Percentiles rank a stretch among this genome's conserved stretches.
Conservation (phyloP, 2,329 filamentous ascomycete species). For the Aureobasidium sp. region DNA sequence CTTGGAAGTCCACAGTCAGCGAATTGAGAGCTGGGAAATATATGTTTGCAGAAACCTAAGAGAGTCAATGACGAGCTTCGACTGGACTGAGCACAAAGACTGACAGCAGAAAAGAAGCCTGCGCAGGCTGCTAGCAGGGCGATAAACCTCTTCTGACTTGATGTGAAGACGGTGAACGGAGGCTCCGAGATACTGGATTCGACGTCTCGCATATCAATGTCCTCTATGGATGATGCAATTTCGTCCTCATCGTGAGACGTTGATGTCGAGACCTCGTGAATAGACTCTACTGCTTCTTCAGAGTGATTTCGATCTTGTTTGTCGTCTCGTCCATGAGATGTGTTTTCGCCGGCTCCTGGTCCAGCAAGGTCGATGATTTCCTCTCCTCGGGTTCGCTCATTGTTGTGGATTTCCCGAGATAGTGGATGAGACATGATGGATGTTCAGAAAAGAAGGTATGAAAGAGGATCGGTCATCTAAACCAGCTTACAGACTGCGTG, state of each 20-base stretch:
- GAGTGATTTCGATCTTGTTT: not conserved
- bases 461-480: not conserved
- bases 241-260: not conserved
- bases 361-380: not conserved
- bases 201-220: conserved; percentile 14
- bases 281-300: not conserved
- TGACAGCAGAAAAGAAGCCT: conserved; percentile 42
- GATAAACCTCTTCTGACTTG: conserved; percentile 36
- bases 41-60: conserved; percentile 36
- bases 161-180: conserved; percentile 30
- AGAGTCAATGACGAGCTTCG: too few relatives aligned
- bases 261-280: not conserved
- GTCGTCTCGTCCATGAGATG: not conserved
- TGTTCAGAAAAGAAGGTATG: not conserved
- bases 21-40: conserved; percentile 26
- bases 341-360: not conserved
- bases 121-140: conserved; percentile 43
- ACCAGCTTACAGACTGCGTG: not conserved
- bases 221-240: not conserved
- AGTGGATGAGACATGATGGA: not conserved
- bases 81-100: too few relatives aligned
- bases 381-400: not conserved
- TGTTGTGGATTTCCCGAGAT: not conserved
- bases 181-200: conserved; percentile 15
- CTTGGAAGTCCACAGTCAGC: conserved; percentile 14